Conservation (phyloP, 345 rosid species). For the Gossypioides kirkii region DNA sequence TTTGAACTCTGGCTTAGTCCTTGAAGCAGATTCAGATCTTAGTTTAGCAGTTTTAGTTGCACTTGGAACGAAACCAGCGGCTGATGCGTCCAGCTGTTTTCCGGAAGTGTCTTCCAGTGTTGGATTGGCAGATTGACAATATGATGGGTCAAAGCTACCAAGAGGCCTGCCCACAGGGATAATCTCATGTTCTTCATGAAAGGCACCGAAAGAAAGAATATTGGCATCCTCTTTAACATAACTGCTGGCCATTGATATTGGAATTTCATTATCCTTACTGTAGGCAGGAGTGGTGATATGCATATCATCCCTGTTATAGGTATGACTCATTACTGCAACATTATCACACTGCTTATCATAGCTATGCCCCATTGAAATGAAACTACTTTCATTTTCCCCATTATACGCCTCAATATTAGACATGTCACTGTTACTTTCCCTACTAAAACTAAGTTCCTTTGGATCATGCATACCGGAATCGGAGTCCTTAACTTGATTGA, state of each 20-base stretch:
- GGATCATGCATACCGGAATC: constrained; percentile 32
- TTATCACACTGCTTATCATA: constrained; percentile 38
- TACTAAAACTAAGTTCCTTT: constrained; percentile 33
- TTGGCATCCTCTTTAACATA: constrained; percentile 49
- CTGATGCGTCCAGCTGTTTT: constrained; percentile 39
- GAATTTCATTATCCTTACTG: constrained; percentile 30
- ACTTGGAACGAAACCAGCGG: constrained; percentile 25
- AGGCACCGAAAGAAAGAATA: constrained; percentile 57
- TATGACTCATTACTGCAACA: constrained; percentile 42
- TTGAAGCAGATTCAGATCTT: constrained; percentile 42
- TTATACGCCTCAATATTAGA: constrained; percentile 36
- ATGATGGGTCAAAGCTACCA: constrained; percentile 42
- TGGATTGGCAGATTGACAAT: constrained; percentile 39
- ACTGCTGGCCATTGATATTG: constrained; percentile 25
- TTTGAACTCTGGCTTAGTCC: constrained; percentile 54
- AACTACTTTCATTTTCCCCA: constrained; percentile 40
- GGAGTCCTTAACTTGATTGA: constrained; percentile 56
- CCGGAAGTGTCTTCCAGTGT: constrained; percentile 32
- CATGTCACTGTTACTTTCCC: constrained; percentile 31
- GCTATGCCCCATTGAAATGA: constrained; percentile 31
- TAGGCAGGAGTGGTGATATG: constrained; percentile 29
- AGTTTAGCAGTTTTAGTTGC: constrained; percentile 36
- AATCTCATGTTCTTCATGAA: constrained; percentile 44
- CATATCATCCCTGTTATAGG: constrained; percentile 32
- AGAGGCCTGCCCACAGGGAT: constrained; percentile 37